Conservation (phyloP, 2,329 filamentous ascomycete species). For the Sporothrix mexicana region DNA sequence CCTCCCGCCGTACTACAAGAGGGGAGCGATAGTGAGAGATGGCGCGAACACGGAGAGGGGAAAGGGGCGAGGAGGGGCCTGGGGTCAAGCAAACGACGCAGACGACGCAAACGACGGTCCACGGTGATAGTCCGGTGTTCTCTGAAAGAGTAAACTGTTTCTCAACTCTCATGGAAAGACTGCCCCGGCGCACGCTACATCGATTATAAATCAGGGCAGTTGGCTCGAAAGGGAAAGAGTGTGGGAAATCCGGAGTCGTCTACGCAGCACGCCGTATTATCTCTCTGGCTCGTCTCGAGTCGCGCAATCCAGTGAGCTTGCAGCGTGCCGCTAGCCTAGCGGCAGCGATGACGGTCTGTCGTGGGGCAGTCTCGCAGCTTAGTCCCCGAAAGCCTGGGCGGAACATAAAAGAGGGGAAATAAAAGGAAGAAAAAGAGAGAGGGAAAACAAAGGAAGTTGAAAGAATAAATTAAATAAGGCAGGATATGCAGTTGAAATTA, state of each 20-base stretch:
- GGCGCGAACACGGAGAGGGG: background rate
- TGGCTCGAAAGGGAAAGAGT: background rate
- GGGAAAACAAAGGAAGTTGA: background rate
- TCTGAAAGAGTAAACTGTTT: background rate
- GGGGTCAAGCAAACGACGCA: background rate
- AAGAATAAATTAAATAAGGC: background rate
- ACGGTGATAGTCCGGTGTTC: conserved; percentile 17
- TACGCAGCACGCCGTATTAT: background rate
- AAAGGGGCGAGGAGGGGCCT: background rate
- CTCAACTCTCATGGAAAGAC: background rate
- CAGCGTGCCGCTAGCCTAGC: conserved; percentile 19
- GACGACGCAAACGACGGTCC: background rate
- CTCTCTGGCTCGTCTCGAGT: background rate
- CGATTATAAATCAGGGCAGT: conserved; percentile 27
- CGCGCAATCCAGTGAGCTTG: conserved; percentile 19
- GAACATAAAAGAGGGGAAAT: background rate
- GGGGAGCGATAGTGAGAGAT: background rate
- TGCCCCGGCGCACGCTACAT: conserved; percentile 17
- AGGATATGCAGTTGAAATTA: background rate
- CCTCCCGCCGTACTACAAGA: background rate
- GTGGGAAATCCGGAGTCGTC: conserved; percentile 16
- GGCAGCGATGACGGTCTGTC: conserved; percentile 22
- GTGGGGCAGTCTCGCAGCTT: background rate
- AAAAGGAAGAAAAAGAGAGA: background rate
- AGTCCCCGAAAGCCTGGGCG: background rate